A percentile compares a stretch with the other conserved stretches of the same genome.
These are phyloP conservation scores for Aschersonia sp. DNA, from an alignment of 2,329 filamentous ascomycete species.

Conservation along the genomic window DNA sequence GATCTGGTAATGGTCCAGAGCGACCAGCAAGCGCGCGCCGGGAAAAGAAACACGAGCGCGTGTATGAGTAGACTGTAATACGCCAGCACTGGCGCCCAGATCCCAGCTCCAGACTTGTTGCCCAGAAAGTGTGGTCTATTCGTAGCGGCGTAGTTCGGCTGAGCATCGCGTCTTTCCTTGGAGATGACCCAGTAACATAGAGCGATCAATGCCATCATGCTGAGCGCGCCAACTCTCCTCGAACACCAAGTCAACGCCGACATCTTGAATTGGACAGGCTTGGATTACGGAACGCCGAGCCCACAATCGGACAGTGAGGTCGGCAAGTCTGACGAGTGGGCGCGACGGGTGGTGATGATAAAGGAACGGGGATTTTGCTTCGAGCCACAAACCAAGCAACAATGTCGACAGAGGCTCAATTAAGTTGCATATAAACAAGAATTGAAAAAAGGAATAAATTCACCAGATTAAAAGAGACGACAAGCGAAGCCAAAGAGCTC, in stretches of 20 bases:
- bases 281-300: no score
- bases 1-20: slow-evolving; percentile 40
- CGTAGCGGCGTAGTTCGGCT: background rate
- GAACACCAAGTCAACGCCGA: slow-evolving; percentile 38
- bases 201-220: slow-evolving; percentile 31
- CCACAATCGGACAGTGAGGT: no score
- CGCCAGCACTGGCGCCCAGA: slow-evolving; percentile 40
- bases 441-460: no score
- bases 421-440: no score
- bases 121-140: slow-evolving; percentile 12
- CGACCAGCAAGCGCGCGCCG: slow-evolving; percentile 45
- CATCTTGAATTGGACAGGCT: slow-evolving; percentile 20
- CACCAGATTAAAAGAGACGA: no score
- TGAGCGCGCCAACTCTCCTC: slow-evolving; percentile 38
- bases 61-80: slow-evolving; percentile 54
- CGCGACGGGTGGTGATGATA: no score
- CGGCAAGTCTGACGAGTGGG: no score
- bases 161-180: slow-evolving; percentile 20
- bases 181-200: slow-evolving; percentile 42
- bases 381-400: no score
- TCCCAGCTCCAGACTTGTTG: slow-evolving; percentile 24
- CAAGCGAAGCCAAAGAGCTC: no score
- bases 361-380: no score
- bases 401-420: no score
- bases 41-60: slow-evolving; percentile 46